Evolutionary conservation across 176 grass and related monocot species (phyloP).

Genomic region (Aegilops sharonensis): DNA sequence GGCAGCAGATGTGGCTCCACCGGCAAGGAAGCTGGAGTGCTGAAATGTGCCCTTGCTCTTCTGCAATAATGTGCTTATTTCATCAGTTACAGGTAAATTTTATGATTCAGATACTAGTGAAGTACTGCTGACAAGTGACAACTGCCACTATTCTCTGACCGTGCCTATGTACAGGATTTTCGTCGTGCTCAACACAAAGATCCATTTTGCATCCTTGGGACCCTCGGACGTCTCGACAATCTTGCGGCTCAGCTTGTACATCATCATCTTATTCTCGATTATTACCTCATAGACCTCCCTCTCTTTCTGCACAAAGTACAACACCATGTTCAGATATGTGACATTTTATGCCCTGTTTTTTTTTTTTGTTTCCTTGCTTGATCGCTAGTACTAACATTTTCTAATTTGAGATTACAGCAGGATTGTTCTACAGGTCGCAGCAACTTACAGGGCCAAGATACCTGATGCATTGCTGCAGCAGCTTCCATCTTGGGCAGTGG

Average conservation of each 20-base stretch:
- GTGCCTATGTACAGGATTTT: conserved; percentile 69
- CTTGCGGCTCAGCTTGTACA: conserved; percentile 70
- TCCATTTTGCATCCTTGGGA: conserved; percentile 72
- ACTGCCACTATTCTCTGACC: conserved; percentile 15
- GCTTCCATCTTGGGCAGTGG: conserved; percentile 64
- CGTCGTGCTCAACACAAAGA: conserved; percentile 92
- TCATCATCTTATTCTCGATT: conserved; percentile 60
- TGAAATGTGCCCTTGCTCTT: conserved; percentile 96
- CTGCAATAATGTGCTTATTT: conserved; percentile 46
- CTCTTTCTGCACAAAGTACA: conserved; percentile 70
- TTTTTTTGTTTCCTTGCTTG: background rate
- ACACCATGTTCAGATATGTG: background rate
- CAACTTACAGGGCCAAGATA: conserved; percentile 92
- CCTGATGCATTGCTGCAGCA: conserved; percentile 93
- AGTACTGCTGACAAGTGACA: background rate
- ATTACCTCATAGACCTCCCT: conserved; percentile 77
- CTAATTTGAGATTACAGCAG: background rate
- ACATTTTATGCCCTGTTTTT: background rate
- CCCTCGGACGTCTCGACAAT: conserved; percentile 62
- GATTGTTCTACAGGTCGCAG: background rate
- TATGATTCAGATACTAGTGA: background rate
- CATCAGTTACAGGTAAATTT: background rate
- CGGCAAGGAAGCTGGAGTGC: conserved; percentile 98
- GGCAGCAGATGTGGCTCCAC: conserved; percentile 93
- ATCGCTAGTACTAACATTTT: background rate